Evolutionary conservation across 148 eudicot species (phyloP), one percentile per base, ranked within the genome.

Genomic region (Silene uniflora): DNA sequence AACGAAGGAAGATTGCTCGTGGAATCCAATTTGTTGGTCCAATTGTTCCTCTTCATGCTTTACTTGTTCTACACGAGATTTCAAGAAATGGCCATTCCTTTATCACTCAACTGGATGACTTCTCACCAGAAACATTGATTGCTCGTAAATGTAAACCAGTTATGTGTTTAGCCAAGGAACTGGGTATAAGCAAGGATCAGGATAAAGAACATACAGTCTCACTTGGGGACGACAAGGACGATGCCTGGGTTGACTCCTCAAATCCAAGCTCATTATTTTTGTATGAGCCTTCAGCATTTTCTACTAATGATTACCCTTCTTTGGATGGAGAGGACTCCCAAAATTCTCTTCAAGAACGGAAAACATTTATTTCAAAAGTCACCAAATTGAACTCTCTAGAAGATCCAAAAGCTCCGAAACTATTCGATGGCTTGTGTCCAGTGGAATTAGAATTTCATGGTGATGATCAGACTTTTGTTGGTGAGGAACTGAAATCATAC

Each of bases 1-100:
- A 89, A 89, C 82, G 91, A 19, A 67, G 70, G 16, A 88, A 83
- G 74, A 79, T 79, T 24, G 8, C 61, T 67, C 79, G 68, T 78
- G 86, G 82, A 23, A 80, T 85, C 56, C 75, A 76, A 61, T 71
- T 84, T 75, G 87, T 91, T 52, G 96, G 96, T 69, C 93, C 98
- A 1, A 85, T 86, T 72, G 64, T 87, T 68, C 91, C 98, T 42
- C 88, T 90, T 80, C 89, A 82, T 49, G 85, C 80, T 52, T 67
- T 86, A 80, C 82, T 82, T 44, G 78, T 83, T 70, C 81, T 83
- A 62, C 66, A 72, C 70, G 86, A 84, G 73, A 86, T 90, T 21
- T 63, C 56, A 10, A 78, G 46, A 73, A 81, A 79, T 65, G 84
- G 83, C 4, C 44, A 55, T 29, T 70, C 83, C 39, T 72, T 77